Conservation (phyloP, 176 grass and related monocot species). For the Luzula sylvatica region DNA sequence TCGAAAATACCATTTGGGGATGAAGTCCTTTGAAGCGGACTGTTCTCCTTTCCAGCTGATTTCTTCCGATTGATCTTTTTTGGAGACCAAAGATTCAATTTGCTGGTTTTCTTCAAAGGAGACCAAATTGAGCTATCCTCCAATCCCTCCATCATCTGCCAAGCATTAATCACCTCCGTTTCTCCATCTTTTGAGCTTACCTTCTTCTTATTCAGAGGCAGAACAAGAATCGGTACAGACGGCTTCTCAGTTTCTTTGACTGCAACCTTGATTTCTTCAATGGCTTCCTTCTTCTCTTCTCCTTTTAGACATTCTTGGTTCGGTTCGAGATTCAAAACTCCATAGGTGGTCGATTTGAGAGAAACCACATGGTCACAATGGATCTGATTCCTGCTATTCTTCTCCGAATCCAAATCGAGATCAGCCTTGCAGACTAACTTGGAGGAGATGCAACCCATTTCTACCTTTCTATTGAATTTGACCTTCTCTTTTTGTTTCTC, state of each 20-base stretch:
- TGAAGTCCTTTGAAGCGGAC: slow-evolving; percentile 43
- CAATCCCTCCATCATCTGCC: slow-evolving; percentile 90
- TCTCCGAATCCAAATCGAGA: slow-evolving; percentile 24
- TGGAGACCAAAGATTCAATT: slow-evolving; percentile 43
- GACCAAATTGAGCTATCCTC: slow-evolving; percentile 42
- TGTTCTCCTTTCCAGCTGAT: slow-evolving; percentile 76
- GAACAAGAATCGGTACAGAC: slow-evolving; percentile 22
- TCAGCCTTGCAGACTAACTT: slow-evolving; percentile 44
- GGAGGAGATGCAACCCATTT: slow-evolving; percentile 96
- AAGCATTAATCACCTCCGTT: slow-evolving; percentile 77
- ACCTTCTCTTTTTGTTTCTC: too few relatives aligned
- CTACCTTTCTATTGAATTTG: neutral
- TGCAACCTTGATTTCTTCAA: slow-evolving; percentile 44
- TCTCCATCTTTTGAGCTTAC: slow-evolving; percentile 28
- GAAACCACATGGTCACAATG: slow-evolving; percentile 67
- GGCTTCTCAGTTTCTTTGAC: slow-evolving; percentile 45
- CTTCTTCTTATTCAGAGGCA: slow-evolving; percentile 38
- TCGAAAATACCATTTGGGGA: slow-evolving; percentile 26
- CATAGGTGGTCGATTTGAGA: slow-evolving; percentile 90
- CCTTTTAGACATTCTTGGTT: neutral
- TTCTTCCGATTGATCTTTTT: slow-evolving; percentile 37
- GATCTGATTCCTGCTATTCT: slow-evolving; percentile 26
- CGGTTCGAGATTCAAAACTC: slow-evolving; percentile 59
- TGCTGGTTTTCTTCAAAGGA: slow-evolving; percentile 53
- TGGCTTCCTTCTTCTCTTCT: slow-evolving; percentile 7